Base-by-base conservation (phyloP, 306 rosid genomes). In the Prunus mume region DNA sequence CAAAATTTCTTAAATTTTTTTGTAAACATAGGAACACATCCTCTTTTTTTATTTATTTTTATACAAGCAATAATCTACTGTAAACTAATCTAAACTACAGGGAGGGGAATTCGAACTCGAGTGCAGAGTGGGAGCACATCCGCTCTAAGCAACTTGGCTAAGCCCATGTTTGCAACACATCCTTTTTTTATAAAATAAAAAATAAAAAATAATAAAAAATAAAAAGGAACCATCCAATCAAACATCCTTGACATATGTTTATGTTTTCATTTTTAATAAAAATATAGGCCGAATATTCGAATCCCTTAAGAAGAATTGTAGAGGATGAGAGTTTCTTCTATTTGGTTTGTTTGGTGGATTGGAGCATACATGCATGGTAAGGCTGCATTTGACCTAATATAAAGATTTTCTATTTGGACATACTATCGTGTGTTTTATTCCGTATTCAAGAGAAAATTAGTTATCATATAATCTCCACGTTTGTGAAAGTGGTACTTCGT, bases 81-180 rank as follows among this genome's bases (percentile, higher is more conserved):
- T 34, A 5, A 34, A 34, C 41, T 34, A 34, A 34, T 34, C 41
- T 34, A 34, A 34, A 34, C 41, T 34, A 34, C 2, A 0, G 8
- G 0, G 8, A 34, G 8, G 0, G 0, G 8, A 1, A 34, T 34
- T 34, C 2, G 41, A 34, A 34, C 2, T 34, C 2, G 8, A 34
- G 8, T 34, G 0, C 8, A 34, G 1, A 34, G 1, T 34, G 38
- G 2, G 1, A 34, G 2, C 41, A 34, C 41, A 34, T 34, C 8
- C 2, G 2, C 8, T 34, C 41, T 34, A 34, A 5, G 8, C 41
- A 34, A 34, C 41, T 34, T 34, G 2, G 41, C 8, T 34, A 34
- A 0, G 8, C 41, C 0, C 8, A 34, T 34, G 8, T 6, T 34
- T 34, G 41, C 8, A 34, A 34, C 41, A 0, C 41, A 34, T 34